Conservation (phyloP, 2,329 filamentous ascomycete species). For the Dactylonectria macrodidyma region DNA sequence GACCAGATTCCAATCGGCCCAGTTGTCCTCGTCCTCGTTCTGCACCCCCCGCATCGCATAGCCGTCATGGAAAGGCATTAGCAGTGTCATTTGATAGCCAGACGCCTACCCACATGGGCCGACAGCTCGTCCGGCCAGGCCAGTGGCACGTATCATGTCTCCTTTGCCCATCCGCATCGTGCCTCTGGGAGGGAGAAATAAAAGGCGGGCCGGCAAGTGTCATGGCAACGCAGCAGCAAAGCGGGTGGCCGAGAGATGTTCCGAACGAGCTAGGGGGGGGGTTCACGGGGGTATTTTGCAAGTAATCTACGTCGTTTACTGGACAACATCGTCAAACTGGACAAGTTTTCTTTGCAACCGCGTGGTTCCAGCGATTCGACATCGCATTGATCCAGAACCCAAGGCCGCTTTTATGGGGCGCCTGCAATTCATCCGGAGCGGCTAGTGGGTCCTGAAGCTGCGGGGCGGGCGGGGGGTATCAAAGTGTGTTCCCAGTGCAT, state of each 20-base stretch:
- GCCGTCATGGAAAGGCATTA: conserved; percentile 32
- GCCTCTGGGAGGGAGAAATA: neutral
- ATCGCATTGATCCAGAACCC: conserved; percentile 31
- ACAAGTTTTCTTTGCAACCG: conserved; percentile 22
- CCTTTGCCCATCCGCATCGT: neutral
- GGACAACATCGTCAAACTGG: conserved; percentile 1
- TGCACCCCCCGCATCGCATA: conserved; percentile 26
- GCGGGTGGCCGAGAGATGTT: neutral
- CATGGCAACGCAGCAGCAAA: neutral
- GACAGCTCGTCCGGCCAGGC: conserved; percentile 13
- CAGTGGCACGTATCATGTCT: conserved; percentile 1
- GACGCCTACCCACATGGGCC: conserved; percentile 36
- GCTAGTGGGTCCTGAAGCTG: conserved; percentile 28
- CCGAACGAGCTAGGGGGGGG: neutral
- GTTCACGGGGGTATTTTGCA: conserved; percentile 15
- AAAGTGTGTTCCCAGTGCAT: neutral
- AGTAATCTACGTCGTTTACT: neutral
- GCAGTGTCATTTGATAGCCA: conserved; percentile 37
- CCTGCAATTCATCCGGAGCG: conserved; percentile 46
- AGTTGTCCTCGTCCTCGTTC: neutral
- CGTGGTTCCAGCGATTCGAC: conserved; percentile 31
- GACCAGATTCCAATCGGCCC: conserved; percentile 9
- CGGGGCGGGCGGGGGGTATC: neutral
- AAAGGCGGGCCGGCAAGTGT: conserved; percentile 1
- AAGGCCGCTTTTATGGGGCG: conserved; percentile 45